Base-by-base conservation (phyloP, 768 basidiomycete genomes). In the Cubamyces sp. region DNA sequence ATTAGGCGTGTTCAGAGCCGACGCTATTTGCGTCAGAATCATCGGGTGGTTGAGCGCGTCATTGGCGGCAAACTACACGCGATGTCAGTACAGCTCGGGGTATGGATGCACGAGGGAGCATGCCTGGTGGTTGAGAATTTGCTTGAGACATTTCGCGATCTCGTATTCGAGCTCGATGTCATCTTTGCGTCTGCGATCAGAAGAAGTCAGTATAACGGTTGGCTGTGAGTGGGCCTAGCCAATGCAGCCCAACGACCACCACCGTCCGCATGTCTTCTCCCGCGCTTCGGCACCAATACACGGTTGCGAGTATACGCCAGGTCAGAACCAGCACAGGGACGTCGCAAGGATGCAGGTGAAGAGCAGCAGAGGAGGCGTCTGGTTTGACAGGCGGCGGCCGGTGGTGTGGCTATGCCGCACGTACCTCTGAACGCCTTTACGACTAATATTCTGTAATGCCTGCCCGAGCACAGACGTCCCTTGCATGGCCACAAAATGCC, bases 391-490 rank as follows among this genome's bases (percentile, higher is more conserved):
- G 64, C 37, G 64, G 51, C 61, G n/a, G 54, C 9, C 41, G 28
- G 23, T 18, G 67, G 5, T 45, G 63, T 34, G 6, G 61, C 25
- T 39, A 47, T 30, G 26, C 19, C 8, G 47, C 23, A 64, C 77
- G 69, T 68, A 90, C 91, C 91, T 82, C 68, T 83, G 78, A 54
- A 76, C 62, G 30, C 85, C 84, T 73, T 87, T 91, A 51, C 87
- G 84, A 73, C 88, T 90, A 49, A 94, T 81, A 68, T 87, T 89
- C 65, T 83, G 81, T 9, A 97, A 81, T 0, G 84, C 84, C 73
- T 91, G 90, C 19, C 88, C 90, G 52, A 96, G 81, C 23, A 94
- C 94, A 56, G 91, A 87, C 9, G 88, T 87, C n/a, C 94, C 94
- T 67, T 87, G 90, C 45, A 91, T 80, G 46, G 78, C 73, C 57